Conservation (phyloP, 768 basidiomycete genomes). For the Pisolithus marmoratus region DNA sequence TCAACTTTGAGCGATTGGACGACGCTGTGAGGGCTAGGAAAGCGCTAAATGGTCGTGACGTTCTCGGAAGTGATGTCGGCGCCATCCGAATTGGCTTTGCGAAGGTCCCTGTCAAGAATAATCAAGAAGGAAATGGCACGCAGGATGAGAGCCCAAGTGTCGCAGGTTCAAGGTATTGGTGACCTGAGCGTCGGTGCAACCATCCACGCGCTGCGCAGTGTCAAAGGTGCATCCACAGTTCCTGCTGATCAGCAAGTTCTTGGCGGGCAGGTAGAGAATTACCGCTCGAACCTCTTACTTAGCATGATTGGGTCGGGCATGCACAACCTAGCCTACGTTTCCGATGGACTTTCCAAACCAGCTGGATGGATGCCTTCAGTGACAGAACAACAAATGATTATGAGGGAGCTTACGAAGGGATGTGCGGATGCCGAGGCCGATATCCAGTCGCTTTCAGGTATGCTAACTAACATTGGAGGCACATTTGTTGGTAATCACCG, state of each 20-base stretch:
- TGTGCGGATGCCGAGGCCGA: conserved; percentile 76
- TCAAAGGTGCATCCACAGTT: conserved; percentile 89
- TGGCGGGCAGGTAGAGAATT: conserved; percentile 90
- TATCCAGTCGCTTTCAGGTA: conserved; percentile 80
- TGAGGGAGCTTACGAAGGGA: conserved; percentile 84
- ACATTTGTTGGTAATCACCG: neutral
- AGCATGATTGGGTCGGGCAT: conserved; percentile 81
- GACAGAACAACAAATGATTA: conserved; percentile 95
- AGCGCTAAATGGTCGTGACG: conserved; percentile 92
- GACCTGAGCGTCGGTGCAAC: conserved; percentile 84
- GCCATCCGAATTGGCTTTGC: conserved; percentile 97
- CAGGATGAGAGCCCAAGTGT: conserved; percentile 61
- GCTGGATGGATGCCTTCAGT: conserved; percentile 68
- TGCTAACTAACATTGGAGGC: conserved; percentile 22
- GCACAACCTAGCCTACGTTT: conserved; percentile 50
- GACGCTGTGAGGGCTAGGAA: conserved; percentile 95
- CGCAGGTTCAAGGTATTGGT: conserved; percentile 74
- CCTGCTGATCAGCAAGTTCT: conserved; percentile 92
- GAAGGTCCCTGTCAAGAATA: conserved; percentile 90
- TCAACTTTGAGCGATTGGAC: conserved; percentile 96
- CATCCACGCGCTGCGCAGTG: conserved; percentile 78
- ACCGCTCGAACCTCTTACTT: conserved; percentile 83
- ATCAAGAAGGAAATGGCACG: conserved; percentile 53
- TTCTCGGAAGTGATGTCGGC: conserved; percentile 93
- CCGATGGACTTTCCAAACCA: conserved; percentile 55